A percentile compares a stretch with the other conserved stretches of the same genome.
These are phyloP conservation scores for Trichoderma asperellum DNA, from an alignment of 2,329 filamentous ascomycete species.

Conservation along the genomic window DNA sequence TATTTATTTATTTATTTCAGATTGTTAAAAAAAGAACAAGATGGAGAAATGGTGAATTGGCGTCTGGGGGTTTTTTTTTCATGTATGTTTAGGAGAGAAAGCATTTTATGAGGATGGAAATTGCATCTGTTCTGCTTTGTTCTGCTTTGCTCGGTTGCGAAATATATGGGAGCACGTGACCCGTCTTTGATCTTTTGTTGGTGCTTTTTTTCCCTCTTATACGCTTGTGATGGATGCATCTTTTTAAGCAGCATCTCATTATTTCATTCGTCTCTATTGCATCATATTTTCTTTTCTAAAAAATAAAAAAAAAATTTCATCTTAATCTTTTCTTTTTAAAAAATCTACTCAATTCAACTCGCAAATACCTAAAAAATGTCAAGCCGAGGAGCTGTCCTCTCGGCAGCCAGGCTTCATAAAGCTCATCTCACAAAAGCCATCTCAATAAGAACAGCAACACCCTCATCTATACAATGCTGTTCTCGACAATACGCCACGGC, in stretches of 20 bases:
- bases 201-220: background rate
- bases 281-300: background rate
- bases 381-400: background rate
- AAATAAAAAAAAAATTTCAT: background rate
- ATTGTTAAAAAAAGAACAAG: background rate
- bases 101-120: background rate
- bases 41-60: background rate
- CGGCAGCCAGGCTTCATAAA: background rate
- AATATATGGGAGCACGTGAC: conserved; percentile 20
- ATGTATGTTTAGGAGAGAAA: background rate
- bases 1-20: background rate
- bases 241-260: background rate
- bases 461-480: background rate
- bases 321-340: background rate
- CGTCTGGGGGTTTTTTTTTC: background rate
- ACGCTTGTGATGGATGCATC: background rate
- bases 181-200: background rate
- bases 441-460: background rate
- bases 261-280: background rate
- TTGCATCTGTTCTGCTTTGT: background rate
- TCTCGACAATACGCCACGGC: conserved; percentile 7
- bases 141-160: background rate
- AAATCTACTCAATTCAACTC: background rate
- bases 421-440: background rate
- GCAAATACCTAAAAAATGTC: background rate